Base-by-base conservation (phyloP, 1,284 basidiomycete species). In the Apiotrichum veenhuisii region DNA sequence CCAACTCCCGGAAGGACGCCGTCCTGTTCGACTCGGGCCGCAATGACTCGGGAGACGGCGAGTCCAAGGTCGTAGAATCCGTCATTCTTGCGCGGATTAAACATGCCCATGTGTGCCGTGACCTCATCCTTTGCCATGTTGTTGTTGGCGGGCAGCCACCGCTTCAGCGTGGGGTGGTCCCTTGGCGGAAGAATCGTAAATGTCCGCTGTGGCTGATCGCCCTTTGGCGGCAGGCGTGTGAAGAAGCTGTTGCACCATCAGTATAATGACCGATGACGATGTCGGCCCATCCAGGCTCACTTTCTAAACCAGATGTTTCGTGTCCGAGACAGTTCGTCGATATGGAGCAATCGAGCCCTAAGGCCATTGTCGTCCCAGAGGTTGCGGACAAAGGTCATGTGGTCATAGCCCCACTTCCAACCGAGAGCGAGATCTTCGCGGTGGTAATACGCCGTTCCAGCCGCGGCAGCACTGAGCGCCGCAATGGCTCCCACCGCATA, bases 71-170 rank as follows among this genome's bases (percentile, higher is more conserved):
- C 84, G 71, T 94, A 94, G 74, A 93, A 96, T 20, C 88, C 88
- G 63, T 93, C 89, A 66, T 95, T 95, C n/a, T 84, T 85, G 62
- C 81, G 82, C 7, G 84, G 82, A 60, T 83, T 82, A 75, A 97
- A 97, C 87, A 97, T 95, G 41, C 86, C 86, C 45, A 85, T 89
- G 70, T 97, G 93, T 14, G 91, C 93, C 59, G 87, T 81, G 20
- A 95, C 79, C 74, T 96, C 92, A 70, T 95, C 89, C 20, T 80
- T 65, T 0, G 87, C 88, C 27, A 85, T 70, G 2, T 78, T 82
- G 65, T 93, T 94, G 30, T 78, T 78, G 3, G 84, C 82, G 23
- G 84, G 81, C 17, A 81, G 60, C 70, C 89, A 92, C 65, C 84
- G 80, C 5, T 79, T 65, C 37, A 79, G 80, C 23, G 82, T 73